These are phyloP conservation scores for Schrenkiella parvula DNA, from an alignment of 345 rosid species.

Conservation along the genomic window DNA sequence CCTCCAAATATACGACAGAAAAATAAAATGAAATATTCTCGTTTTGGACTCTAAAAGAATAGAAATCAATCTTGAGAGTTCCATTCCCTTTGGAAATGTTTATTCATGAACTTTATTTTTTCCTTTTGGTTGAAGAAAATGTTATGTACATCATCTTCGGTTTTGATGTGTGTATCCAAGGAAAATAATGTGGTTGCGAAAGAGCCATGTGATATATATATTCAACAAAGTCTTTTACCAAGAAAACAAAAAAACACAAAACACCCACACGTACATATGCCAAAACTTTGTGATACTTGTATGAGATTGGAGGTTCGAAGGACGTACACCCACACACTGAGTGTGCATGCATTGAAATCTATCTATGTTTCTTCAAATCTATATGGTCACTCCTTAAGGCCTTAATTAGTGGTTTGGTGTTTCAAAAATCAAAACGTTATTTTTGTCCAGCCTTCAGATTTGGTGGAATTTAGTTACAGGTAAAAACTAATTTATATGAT, in stretches of 20 bases:
- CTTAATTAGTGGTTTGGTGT: too few species aligned
- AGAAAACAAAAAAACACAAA: not conserved
- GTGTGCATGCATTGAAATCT: too few species aligned
- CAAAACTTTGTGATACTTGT: not conserved
- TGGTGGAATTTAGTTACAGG: too few species aligned
- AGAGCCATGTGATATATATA: not conserved
- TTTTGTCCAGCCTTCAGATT: too few species aligned
- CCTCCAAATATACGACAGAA: slow-evolving; percentile 12
- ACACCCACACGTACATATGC: not conserved
- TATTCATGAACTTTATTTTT: not conserved
- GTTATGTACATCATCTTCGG: not conserved
- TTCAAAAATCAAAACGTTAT: not conserved
- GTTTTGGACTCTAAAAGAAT: not conserved
- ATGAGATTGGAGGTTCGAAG: not conserved
- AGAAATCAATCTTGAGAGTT: not conserved
- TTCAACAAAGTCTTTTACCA: not conserved
- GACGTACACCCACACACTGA: too few species aligned
- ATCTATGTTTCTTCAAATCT: too few species aligned
- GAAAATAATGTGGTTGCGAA: not conserved
- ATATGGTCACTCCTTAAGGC: too few species aligned
- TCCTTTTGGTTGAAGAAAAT: not conserved
- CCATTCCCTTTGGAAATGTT: not conserved
- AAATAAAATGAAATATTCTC: not conserved
- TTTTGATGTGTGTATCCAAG: not conserved
- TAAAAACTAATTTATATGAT: too few species aligned